phyloP scores from a whole-genome alignment of 352 stramenopile genomes.

The Pythium monospermum region DNA sequence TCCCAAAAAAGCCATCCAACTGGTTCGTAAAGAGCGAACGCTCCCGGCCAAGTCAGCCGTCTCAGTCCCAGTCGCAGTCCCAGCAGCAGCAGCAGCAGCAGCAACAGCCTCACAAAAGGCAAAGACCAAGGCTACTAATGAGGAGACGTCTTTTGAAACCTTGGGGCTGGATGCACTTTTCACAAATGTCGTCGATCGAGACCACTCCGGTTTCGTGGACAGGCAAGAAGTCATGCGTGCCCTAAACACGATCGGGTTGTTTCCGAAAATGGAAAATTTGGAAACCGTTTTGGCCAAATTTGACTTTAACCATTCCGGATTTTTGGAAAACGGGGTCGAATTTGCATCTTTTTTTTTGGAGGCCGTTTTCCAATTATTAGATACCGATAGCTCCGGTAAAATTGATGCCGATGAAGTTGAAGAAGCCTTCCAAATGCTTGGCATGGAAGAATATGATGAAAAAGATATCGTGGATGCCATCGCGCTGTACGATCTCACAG shows the following conservation, averaged over 20 bases:
- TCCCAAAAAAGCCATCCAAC: slow-evolving; percentile 33
- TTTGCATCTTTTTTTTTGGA: slow-evolving; percentile 73
- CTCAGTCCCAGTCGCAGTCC: too few relatives aligned
- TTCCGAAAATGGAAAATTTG: slow-evolving; percentile 46
- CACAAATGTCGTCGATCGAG: slow-evolving; percentile 46
- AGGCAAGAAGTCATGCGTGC: slow-evolving; percentile 51
- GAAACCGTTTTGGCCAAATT: slow-evolving; percentile 37
- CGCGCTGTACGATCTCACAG: slow-evolving; percentile 65
- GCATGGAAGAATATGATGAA: slow-evolving; percentile 49
- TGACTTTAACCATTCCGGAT: slow-evolving; percentile 48
- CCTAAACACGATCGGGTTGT: slow-evolving; percentile 62
- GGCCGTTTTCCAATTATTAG: slow-evolving; percentile 71
- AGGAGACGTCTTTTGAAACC: slow-evolving; percentile 50
- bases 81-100: too few relatives aligned
- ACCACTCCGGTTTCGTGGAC: slow-evolving; percentile 57
- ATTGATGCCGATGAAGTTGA: slow-evolving; percentile 75
- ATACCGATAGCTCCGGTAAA: slow-evolving; percentile 63
- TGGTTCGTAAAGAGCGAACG: slow-evolving; percentile 46
- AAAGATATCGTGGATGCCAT: slow-evolving; percentile 63
- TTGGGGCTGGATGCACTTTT: slow-evolving; percentile 60
- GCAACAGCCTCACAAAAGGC: too few relatives aligned
- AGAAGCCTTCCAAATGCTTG: slow-evolving; percentile 67
- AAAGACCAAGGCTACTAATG: slow-evolving; percentile 2
- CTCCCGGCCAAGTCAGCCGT: slow-evolving; percentile 2
- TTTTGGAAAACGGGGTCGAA: slow-evolving; percentile 40